These are phyloP conservation scores for Arachis hypogaea DNA, from an alignment of 306 rosid species.

Conservation along the genomic window DNA sequence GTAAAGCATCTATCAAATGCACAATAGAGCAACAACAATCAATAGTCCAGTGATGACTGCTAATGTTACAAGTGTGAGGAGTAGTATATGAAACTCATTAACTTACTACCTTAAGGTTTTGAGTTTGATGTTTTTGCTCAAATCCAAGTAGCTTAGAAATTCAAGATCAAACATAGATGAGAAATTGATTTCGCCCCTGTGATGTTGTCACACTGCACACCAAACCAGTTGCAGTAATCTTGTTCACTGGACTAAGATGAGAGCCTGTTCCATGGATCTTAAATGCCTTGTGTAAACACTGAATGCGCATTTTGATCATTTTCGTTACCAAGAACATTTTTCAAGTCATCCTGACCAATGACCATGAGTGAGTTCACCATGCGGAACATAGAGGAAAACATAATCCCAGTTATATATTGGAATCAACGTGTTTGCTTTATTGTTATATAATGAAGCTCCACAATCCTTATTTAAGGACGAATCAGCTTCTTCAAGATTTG, in stretches of 20 bases:
- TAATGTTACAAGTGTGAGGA: too few species aligned
- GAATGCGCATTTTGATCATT: neutral
- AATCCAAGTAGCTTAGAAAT: slow-evolving; percentile 3
- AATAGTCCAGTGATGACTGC: too few species aligned
- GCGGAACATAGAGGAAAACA: neutral
- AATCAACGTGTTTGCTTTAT: neutral
- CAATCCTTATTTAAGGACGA: neutral
- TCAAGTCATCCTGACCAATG: neutral
- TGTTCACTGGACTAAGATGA: slow-evolving; percentile 6
- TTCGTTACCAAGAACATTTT: neutral
- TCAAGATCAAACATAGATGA: neutral
- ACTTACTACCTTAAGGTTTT: neutral
- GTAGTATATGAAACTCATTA: too few species aligned
- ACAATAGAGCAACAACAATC: too few species aligned
- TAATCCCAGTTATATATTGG: neutral
- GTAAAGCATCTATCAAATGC: too few species aligned
- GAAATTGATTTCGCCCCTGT: slow-evolving; percentile 12
- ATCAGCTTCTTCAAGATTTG: neutral
- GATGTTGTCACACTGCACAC: slow-evolving; percentile 10
- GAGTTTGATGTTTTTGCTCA: neutral
- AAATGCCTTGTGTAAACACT: neutral
- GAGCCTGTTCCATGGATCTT: slow-evolving; percentile 4
- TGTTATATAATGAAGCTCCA: neutral
- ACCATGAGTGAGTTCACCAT: neutral
- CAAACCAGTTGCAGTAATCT: slow-evolving; percentile 15